Evolutionary conservation across 345 rosid species (phyloP).

Genomic region (Citrus sinensis): DVS_A1.0 CM039161.1:17843501-17844000

Average conservation of each 20-base stretch:
- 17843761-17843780: no score
- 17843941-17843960: no score
- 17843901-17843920: neutral
- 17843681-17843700: neutral
- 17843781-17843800: no score
- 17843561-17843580: slow-evolving; percentile 34
- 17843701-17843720: neutral
- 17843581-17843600: slow-evolving; percentile 28
- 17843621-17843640: neutral
- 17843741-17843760: neutral
- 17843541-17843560: slow-evolving; percentile 17
- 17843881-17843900: neutral
- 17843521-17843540: slow-evolving; percentile 26
- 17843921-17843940: neutral
- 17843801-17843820: no score
- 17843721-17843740: neutral
- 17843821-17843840: neutral
- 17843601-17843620: slow-evolving; percentile 38
- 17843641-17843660: neutral
- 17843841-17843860: no score
- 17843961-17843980: neutral
- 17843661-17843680: neutral
- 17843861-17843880: neutral
- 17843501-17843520: neutral
- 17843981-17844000: neutral